Evolutionary conservation across 2,329 filamentous ascomycete genomes (phyloP).

Genomic region (Trichoderma atrobrunneum): DNA sequence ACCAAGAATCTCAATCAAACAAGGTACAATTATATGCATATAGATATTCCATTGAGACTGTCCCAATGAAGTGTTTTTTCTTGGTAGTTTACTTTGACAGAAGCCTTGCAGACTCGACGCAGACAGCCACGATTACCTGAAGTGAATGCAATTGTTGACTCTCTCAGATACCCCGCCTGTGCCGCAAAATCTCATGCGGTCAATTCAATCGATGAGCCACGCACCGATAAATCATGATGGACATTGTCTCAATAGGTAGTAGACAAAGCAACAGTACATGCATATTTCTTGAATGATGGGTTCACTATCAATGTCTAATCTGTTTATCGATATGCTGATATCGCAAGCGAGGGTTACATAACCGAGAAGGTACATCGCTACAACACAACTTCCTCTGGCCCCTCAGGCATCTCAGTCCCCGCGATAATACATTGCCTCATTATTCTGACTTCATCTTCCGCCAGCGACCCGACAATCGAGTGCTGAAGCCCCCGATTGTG

Average conservation of each 20-base stretch:
- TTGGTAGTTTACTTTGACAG: not conserved
- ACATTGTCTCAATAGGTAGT: not conserved
- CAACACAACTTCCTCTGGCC: not conserved
- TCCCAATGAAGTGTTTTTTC: not conserved
- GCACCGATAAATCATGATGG: no score
- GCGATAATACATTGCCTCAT: not conserved
- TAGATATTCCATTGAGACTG: not conserved
- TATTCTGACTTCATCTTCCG: not conserved
- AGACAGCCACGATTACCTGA: not conserved
- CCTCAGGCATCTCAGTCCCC: not conserved
- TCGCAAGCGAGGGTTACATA: not conserved
- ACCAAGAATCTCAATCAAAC: no score
- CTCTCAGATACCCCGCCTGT: not conserved
- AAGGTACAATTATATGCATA: no score
- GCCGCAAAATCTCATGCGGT: not conserved
- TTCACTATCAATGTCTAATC: not conserved
- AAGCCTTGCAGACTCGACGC: not conserved
- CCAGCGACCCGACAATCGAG: not conserved
- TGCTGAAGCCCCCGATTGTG: not conserved
- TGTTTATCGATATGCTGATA: not conserved
- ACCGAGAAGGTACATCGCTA: not conserved
- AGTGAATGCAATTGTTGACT: not conserved
- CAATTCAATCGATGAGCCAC: not conserved
- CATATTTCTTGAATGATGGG: not conserved
- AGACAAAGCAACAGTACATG: not conserved